These are phyloP conservation scores for Clavispora carvajalis DNA, from an alignment of 805 yeast genomes.

Conservation along the genomic window DNA sequence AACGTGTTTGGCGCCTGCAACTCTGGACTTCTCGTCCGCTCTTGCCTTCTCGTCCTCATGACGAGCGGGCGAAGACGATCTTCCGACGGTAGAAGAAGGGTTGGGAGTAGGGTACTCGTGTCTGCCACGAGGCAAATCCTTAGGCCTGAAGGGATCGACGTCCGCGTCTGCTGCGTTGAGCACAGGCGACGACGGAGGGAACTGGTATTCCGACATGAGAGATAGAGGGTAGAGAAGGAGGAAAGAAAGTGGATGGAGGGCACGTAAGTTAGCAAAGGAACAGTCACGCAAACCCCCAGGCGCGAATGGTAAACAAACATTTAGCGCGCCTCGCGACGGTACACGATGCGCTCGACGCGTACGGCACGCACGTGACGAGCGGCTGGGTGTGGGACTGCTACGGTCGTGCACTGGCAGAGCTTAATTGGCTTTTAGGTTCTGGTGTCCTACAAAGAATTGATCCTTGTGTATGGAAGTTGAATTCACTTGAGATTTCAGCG, in stretches of 20 bases:
- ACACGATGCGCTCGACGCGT: too few species aligned
- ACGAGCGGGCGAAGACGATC: constrained; percentile 37
- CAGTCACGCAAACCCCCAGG: constrained; percentile 1
- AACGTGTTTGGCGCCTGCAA: background rate
- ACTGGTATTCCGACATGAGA: constrained; percentile 27
- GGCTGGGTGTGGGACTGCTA: background rate
- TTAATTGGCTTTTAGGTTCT: too few species aligned
- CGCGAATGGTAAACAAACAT: constrained; percentile 14
- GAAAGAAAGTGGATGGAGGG: too few species aligned
- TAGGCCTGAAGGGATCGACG: constrained; percentile 9
- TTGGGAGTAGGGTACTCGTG: constrained; percentile 63
- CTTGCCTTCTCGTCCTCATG: constrained; percentile 7
- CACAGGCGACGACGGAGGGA: constrained; percentile 52
- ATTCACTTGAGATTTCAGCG: too few species aligned
- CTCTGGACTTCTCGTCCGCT: background rate
- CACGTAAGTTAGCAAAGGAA: background rate
- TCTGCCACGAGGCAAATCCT: constrained; percentile 13
- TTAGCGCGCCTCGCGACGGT: constrained; percentile 7
- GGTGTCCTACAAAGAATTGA: too few species aligned
- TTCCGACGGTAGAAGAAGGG: constrained; percentile 49
- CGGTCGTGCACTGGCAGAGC: too few species aligned
- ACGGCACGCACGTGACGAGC: too few species aligned
- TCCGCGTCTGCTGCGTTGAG: constrained; percentile 22
- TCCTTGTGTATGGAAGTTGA: too few species aligned
- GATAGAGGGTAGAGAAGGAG: background rate